Base-by-base conservation (phyloP, 106 monocot genomes). In the Xerophyta viscosa region DNA sequence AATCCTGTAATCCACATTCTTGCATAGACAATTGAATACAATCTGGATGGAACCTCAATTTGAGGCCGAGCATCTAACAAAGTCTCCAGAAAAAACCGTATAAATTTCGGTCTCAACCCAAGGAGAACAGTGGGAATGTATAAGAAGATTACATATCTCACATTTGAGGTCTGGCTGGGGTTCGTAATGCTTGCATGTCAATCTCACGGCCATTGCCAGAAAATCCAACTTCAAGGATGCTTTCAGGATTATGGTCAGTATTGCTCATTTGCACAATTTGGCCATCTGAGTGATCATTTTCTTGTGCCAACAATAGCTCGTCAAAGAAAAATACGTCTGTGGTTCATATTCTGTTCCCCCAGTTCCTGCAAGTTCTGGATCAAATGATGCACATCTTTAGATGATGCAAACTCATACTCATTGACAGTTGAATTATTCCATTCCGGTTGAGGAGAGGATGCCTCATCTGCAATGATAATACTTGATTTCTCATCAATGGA, bases 321-420 rank as follows among this genome's bases (percentile, higher is more conserved):
- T 81, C 31, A 94, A 94, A 1, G 88, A 84, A 67, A 94, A 94
- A 61, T 78, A 94, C 0, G 93, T 94, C 30, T 94, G 88, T 13
- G 93, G 93, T 71, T 94, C 88, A 67, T 65, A 94, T 37, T 84
- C 78, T 39, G 61, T 77, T 54, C 50, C 70, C 52, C 43, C 73
- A 19, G 19, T 22, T 14, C 22, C 55, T 6, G 25, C 72, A 57
- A 46, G 51, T 20, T 54, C 63, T 6, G 19, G 43, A 23, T 50
- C 64, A 13, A 46, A 54, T 10, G 30, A 54, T 31, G 3, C 21
- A 37, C 21, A 37, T 17, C 31, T 1, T 24, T 18, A 45, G 27
- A 14, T 27, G 31, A 44, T 23, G 26, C 31, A 52, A 60, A 50
- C 4, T 0, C 57, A 52, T 20, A 30, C 1, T 45, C 57, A 57